Base-by-base conservation (phyloP, 1,139 yeast species). In the Diutina rugosa region DNA sequence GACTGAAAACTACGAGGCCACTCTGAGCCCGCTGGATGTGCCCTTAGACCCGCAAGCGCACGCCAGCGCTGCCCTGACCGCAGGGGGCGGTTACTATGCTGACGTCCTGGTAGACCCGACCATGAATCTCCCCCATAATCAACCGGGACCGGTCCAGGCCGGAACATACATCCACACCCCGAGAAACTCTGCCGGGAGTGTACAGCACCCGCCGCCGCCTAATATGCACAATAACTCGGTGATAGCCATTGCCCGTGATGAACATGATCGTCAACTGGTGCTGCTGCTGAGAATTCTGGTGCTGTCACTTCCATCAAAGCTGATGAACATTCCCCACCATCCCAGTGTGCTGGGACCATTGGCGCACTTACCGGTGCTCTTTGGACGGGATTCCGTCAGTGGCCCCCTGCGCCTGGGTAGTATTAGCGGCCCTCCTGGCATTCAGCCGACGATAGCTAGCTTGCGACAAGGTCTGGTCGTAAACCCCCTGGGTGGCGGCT, bases 241-340 rank as follows among this genome's bases (percentile, higher is more conserved):
- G 51, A 74, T 76, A 56, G 80, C 76, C 62, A 74, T 76, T 48
- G 72, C 69, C 9, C 66, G 73, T 41, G 76, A 72, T 57, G 79
- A 76, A 59, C 63, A 79, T 54, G 69, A 66, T 55, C 71, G 76
- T 7, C 67, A 71, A 55, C 69, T 72, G 53, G 56, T 63, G 41
- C 64, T 72, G 5, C 64, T 72, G 5, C 63, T 58, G 59, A 63
- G 79, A 58, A 78, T 75, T 30, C 73, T 78, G 54, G 73, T 76
- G 12, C 72, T 75, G 57, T 73, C 78, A 12, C 67, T 76, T 46
- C 80, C 80, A 6, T 74, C 78, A 28, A 76, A 76, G 61, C 71
- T 76, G 28, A 76, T 76, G 80, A 72, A 76, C 60, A 76, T 76
- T 8, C 80, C 80, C 1, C 80, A 76, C 61, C 80, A 76, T 62